Evolutionary conservation across 495 filamentous ascomycete genomes (phyloP).

Genomic region (Penicillium canescens): DNA sequence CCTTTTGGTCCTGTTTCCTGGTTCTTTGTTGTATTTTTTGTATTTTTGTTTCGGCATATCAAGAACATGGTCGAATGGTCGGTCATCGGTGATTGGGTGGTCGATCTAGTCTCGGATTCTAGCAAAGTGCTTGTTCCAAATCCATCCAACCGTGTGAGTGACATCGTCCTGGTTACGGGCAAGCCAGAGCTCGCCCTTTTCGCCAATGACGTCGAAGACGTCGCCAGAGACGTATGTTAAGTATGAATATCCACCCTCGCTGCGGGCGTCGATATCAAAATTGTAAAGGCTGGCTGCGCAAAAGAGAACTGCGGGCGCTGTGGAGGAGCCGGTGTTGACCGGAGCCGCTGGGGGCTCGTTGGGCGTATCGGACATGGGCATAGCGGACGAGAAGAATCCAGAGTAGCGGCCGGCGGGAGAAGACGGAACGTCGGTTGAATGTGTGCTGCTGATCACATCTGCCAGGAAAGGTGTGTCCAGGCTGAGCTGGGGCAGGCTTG

Average conservation of each 20-base stretch:
- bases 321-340: constrained; percentile 19
- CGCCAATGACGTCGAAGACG: constrained; percentile 87
- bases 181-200: constrained; percentile 97
- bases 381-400: constrained; percentile 79
- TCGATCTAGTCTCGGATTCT: not conserved
- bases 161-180: constrained; percentile 95
- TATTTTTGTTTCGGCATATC: not conserved
- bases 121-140: constrained; percentile 94
- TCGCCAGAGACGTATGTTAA: constrained; percentile 92
- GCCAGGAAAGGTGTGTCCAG: constrained; percentile 46
- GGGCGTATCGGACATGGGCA: constrained; percentile 73
- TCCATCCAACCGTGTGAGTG: constrained; percentile 81
- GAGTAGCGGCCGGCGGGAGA: constrained; percentile 50
- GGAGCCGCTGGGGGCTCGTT: constrained; percentile 20
- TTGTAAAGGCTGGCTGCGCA: constrained; percentile 92
- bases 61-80: not conserved
- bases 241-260: constrained; percentile 94
- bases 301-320: constrained; percentile 66
- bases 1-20: too few species aligned
- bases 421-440: constrained; percentile 25
- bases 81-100: too few species aligned
- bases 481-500: constrained; percentile 40
- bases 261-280: constrained; percentile 92
- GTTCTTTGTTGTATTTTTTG: too few species aligned
- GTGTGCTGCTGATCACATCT: constrained; percentile 30